These are phyloP conservation scores for Epipyxis sp. DNA, from an alignment of 108 stramenopile species.

Conservation along the genomic window DNA sequence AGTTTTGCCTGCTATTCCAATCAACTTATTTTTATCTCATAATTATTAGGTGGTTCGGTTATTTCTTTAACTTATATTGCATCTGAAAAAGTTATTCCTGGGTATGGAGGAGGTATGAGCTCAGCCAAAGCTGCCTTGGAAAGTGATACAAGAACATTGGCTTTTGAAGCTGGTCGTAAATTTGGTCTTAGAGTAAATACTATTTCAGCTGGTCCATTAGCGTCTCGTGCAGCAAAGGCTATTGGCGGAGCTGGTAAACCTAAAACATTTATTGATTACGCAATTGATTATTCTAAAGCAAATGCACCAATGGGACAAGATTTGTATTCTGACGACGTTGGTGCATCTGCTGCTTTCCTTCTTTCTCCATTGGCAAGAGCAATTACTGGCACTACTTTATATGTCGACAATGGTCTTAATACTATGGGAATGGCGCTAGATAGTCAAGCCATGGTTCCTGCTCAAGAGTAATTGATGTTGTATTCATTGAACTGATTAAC, in stretches of 20 bases:
- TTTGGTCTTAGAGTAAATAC: constrained; percentile 88
- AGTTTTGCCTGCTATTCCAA: too few relatives aligned
- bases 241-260: constrained; percentile 78
- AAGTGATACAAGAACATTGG: constrained; percentile 86
- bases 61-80: constrained; percentile 97
- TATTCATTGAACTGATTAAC: too few relatives aligned
- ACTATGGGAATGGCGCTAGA: constrained; percentile 56
- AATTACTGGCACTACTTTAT: constrained; percentile 82
- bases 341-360: constrained; percentile 81
- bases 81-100: constrained; percentile 94
- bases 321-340: constrained; percentile 95
- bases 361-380: constrained; percentile 80
- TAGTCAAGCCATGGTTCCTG: neutral
- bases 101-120: constrained; percentile 97
- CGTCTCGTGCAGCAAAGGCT: constrained; percentile 88
- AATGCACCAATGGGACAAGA: constrained; percentile 92
- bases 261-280: constrained; percentile 96
- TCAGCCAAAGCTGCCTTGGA: constrained; percentile 87
- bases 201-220: constrained; percentile 94
- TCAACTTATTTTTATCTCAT: too few relatives aligned
- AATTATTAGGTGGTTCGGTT: constrained; percentile 74
- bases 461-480: too few relatives aligned
- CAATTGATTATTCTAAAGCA: constrained; percentile 93
- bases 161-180: constrained; percentile 94
- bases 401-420: constrained; percentile 58